phyloP scores from a whole-genome alignment of 768 basidiomycete species.

The Chalciporus piperatus region DNA sequence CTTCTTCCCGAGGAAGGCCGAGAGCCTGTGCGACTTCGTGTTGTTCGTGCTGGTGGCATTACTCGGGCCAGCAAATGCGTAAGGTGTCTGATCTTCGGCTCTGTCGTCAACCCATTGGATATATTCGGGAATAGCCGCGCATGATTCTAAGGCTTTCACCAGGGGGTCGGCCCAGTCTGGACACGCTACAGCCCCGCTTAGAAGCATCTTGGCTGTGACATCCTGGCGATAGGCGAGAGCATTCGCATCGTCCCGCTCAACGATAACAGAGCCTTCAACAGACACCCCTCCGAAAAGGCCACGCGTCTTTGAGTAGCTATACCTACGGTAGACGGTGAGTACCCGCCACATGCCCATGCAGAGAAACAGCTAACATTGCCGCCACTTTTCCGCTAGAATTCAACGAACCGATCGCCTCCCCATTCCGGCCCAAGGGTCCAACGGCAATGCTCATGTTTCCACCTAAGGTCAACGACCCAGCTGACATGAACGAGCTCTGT shows the following conservation, averaged over 20 bases:
- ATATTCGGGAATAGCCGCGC: slow-evolving; percentile 66
- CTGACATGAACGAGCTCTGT: slow-evolving; percentile 88
- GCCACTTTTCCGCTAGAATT: slow-evolving; percentile 85
- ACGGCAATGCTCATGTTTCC: slow-evolving; percentile 88
- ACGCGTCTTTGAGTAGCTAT: slow-evolving; percentile 88
- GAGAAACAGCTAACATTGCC: slow-evolving; percentile 63
- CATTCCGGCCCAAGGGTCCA: slow-evolving; percentile 91
- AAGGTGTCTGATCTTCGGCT: slow-evolving; percentile 37
- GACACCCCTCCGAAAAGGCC: slow-evolving; percentile 94
- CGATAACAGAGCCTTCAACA: slow-evolving; percentile 84
- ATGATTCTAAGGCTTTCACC: slow-evolving; percentile 68
- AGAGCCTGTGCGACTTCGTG: slow-evolving; percentile 34
- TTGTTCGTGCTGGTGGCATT: slow-evolving; percentile 22
- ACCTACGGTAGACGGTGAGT: slow-evolving; percentile 43
- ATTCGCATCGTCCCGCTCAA: slow-evolving; percentile 94
- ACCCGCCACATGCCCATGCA: not conserved
- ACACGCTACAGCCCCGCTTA: slow-evolving; percentile 70
- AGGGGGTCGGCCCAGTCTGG: slow-evolving; percentile 80
- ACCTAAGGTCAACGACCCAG: slow-evolving; percentile 86
- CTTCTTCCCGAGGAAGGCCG: slow-evolving; percentile 37
- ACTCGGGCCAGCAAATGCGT: slow-evolving; percentile 45
- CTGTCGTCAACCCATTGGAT: slow-evolving; percentile 66
- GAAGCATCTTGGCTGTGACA: slow-evolving; percentile 75
- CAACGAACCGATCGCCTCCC: slow-evolving; percentile 82
- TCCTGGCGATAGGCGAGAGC: slow-evolving; percentile 71